Conservation (phyloP, 768 basidiomycete species). For the Cystobasidium ongulense region DNA sequence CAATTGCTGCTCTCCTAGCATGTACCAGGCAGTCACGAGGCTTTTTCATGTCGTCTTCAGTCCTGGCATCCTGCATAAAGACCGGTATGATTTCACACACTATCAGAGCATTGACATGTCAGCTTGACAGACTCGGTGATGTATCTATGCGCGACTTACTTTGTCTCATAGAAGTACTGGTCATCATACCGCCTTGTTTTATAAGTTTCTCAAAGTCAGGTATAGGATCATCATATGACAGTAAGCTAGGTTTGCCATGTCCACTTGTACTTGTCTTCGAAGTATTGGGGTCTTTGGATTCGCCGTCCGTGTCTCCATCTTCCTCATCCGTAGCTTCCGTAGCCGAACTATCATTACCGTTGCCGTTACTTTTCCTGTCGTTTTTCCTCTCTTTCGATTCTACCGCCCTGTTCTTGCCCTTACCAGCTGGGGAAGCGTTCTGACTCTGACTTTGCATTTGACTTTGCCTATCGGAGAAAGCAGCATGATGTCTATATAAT, state of each 20-base stretch:
- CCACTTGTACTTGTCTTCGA: not conserved
- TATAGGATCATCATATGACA: slow-evolving; percentile 18
- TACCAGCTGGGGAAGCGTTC: not conserved
- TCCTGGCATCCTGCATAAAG: slow-evolving; percentile 3
- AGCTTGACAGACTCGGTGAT: not conserved
- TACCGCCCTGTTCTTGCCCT: not conserved
- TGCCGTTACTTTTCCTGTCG: not conserved
- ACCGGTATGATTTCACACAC: slow-evolving; percentile 14
- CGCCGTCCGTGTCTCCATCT: not conserved
- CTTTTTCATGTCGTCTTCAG: slow-evolving; percentile 8
- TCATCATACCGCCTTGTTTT: slow-evolving; percentile 16
- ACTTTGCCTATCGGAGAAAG: not conserved
- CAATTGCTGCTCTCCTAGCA: slow-evolving; percentile 8
- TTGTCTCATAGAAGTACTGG: not conserved
- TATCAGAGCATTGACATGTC: not conserved
- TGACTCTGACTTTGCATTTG: slow-evolving; percentile 11
- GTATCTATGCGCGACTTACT: not conserved
- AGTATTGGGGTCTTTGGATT: not conserved
- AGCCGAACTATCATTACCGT: not conserved
- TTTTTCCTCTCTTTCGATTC: not conserved
- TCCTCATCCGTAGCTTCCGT: slow-evolving; percentile 3
- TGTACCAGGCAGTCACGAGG: not conserved
- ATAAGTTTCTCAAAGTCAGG: slow-evolving; percentile 17
- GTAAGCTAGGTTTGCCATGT: slow-evolving; percentile 3
- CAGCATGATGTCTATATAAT: not conserved